Evolutionary conservation across 768 basidiomycete genomes (phyloP).

Genomic region (Psilocybe cubensis): DNA sequence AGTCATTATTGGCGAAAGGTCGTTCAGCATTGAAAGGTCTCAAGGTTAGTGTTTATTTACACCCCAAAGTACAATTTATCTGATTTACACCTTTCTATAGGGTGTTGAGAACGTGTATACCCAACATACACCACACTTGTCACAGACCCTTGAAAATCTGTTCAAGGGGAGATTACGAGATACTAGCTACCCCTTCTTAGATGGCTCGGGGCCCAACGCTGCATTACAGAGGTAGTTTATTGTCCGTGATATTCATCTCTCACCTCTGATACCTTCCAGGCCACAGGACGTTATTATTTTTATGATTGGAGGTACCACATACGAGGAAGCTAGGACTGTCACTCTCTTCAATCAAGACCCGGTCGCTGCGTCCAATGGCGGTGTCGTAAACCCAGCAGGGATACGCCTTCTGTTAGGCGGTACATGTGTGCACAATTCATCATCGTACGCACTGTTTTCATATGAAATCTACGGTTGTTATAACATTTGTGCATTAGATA

Average conservation of each 20-base stretch:
- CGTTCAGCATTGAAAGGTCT: slow-evolving; percentile 94
- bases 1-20: slow-evolving; percentile 92
- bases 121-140: slow-evolving; percentile 92
- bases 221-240: slow-evolving; percentile 67
- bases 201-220: slow-evolving; percentile 65
- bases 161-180: slow-evolving; percentile 88
- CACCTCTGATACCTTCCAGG: slow-evolving; percentile 40
- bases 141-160: slow-evolving; percentile 88
- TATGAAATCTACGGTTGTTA: slow-evolving; percentile 2
- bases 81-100: slow-evolving; percentile 38
- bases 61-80: neutral
- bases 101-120: slow-evolving; percentile 99
- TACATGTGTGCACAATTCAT: slow-evolving; percentile 94
- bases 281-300: slow-evolving; percentile 97
- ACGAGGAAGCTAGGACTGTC: slow-evolving; percentile 89
- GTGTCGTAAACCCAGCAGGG: slow-evolving; percentile 56
- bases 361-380: slow-evolving; percentile 46
- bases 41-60: slow-evolving; percentile 56
- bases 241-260: neutral
- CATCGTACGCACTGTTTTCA: slow-evolving; percentile 57
- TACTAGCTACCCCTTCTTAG: slow-evolving; percentile 87
- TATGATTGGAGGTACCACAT: slow-evolving; percentile 95
- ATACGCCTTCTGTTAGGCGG: slow-evolving; percentile 88
- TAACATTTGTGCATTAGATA: slow-evolving; percentile 52
- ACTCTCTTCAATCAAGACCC: slow-evolving; percentile 87